Evolutionary conservation across 441 rosid species (phyloP).

Genomic region (Populus hybrid): DNA sequence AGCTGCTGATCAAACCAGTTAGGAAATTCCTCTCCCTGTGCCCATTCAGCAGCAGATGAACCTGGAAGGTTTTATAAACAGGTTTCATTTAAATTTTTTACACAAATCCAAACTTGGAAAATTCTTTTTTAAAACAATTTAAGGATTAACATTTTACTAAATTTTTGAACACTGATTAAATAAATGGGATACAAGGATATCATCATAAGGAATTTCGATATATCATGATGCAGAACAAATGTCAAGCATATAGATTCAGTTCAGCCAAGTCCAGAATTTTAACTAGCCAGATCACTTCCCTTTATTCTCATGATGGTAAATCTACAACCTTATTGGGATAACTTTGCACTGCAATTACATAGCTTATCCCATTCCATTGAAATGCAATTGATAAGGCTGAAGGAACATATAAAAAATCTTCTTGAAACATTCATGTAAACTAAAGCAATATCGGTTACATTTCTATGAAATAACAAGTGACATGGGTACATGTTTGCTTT

Average conservation of each 20-base stretch:
- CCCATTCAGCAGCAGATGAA: conserved; percentile 83
- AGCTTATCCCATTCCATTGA: background rate
- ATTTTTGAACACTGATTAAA: background rate
- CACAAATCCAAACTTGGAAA: background rate
- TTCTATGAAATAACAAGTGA: background rate
- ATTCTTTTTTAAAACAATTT: background rate
- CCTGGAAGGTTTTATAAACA: conserved; percentile 35
- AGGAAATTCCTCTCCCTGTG: conserved; percentile 55
- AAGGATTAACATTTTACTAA: background rate
- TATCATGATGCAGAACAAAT: background rate
- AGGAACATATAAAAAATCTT: background rate
- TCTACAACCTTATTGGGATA: background rate
- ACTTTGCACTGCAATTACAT: background rate
- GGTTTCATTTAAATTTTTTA: background rate
- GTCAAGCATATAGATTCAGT: background rate
- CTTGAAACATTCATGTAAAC: too few relatives aligned
- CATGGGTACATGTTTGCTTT: background rate
- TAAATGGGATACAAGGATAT: background rate
- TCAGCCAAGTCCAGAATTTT: background rate
- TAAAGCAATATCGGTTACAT: too few relatives aligned
- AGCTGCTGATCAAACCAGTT: conserved; percentile 61
- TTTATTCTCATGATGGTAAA: background rate
- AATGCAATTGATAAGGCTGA: background rate
- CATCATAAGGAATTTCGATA: background rate
- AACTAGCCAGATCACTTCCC: background rate